A percentile compares a stretch with the other conserved stretches of the same genome.
Conservation (phyloP, 2,329 filamentous ascomycete genomes). For the Pseudocercospora ulei region DNA sequence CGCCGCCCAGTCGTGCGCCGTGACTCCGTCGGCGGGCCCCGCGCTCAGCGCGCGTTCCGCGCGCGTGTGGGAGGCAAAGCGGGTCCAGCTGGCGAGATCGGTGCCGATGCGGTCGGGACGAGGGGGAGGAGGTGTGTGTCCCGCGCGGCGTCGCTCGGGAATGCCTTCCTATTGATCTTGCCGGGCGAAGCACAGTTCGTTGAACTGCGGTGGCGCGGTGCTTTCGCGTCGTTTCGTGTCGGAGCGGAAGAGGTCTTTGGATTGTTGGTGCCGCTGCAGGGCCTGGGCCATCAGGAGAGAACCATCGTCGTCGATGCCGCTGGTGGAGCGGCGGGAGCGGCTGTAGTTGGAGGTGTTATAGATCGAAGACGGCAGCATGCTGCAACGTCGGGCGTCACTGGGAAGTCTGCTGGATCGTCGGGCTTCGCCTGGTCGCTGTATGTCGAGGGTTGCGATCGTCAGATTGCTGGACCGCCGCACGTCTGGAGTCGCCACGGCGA, state of each 20-base stretch:
- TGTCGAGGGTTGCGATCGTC: neutral
- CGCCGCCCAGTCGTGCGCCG: conserved; percentile 20
- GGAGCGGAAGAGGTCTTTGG: conserved; percentile 12
- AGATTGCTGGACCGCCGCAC: neutral
- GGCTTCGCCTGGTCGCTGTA: conserved; percentile 1
- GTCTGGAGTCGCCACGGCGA: neutral
- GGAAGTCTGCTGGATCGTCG: neutral
- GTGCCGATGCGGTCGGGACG: conserved; percentile 25
- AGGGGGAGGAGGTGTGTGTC: neutral
- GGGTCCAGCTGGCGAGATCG: conserved; percentile 36
- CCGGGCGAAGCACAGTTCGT: conserved; percentile 3
- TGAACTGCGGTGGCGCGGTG: conserved; percentile 1
- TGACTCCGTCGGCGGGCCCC: conserved; percentile 34
- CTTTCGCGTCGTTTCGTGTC: conserved; percentile 13
- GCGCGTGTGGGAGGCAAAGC: conserved; percentile 42
- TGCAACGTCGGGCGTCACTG: conserved; percentile 3
- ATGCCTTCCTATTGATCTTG: conserved; percentile 7
- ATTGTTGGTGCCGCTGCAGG: conserved; percentile 11
- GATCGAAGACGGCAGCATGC: conserved; percentile 4
- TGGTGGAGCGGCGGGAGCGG: conserved; percentile 9
- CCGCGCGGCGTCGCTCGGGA: neutral
- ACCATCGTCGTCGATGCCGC: conserved; percentile 10
- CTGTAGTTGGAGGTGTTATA: conserved; percentile 8
- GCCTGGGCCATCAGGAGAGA: conserved; percentile 13
- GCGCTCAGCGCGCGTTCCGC: conserved; percentile 37